Percentiles rank a stretch among this genome's conserved stretches.
Evolutionary conservation across 1,139 yeast species (phyloP).

Genomic region (Suhomyces guaymorum): DNA sequence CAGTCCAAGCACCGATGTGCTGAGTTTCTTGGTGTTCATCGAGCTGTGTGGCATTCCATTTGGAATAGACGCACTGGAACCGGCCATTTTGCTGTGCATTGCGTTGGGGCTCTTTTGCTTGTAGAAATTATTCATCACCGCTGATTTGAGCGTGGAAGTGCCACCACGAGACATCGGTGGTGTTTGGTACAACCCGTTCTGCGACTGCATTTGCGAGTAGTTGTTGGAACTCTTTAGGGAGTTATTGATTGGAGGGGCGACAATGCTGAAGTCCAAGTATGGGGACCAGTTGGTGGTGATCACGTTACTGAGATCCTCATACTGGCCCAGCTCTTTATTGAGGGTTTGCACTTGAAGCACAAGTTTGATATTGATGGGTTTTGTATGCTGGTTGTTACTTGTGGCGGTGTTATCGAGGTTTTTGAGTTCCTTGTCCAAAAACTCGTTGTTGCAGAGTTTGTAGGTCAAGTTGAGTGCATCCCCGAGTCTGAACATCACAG

Average conservation of each 20-base stretch:
- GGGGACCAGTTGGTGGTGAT: conserved; percentile 66
- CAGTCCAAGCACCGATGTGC: conserved; percentile 18
- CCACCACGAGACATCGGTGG: conserved; percentile 6
- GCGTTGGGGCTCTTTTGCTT: conserved; percentile 19
- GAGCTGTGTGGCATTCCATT: conserved; percentile 3
- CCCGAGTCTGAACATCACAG: conserved; percentile 31
- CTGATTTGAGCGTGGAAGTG: conserved; percentile 20
- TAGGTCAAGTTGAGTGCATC: conserved; percentile 48
- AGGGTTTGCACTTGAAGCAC: conserved; percentile 27
- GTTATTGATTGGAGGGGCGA: conserved; percentile 48
- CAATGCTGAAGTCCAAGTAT: conserved; percentile 54
- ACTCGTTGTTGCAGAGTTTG: conserved; percentile 38
- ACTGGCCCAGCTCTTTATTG: conserved; percentile 11
- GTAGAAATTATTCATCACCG: conserved; percentile 21
- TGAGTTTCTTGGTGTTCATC: conserved; percentile 6
- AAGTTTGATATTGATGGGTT: conserved; percentile 37
- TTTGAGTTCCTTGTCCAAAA: conserved; percentile 24
- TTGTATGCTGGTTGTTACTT: conserved; percentile 22
- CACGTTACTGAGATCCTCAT: conserved; percentile 24
- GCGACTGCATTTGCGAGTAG: conserved; percentile 27
- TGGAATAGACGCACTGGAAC: conserved; percentile 6
- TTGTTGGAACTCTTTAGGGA: conserved; percentile 32
- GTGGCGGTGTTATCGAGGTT: conserved; percentile 16
- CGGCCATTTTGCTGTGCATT: conserved; percentile 3
- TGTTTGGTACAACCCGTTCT: conserved; percentile 11